Conservation (phyloP, 345 rosid genomes). For the Citrus unshiu region DNA sequence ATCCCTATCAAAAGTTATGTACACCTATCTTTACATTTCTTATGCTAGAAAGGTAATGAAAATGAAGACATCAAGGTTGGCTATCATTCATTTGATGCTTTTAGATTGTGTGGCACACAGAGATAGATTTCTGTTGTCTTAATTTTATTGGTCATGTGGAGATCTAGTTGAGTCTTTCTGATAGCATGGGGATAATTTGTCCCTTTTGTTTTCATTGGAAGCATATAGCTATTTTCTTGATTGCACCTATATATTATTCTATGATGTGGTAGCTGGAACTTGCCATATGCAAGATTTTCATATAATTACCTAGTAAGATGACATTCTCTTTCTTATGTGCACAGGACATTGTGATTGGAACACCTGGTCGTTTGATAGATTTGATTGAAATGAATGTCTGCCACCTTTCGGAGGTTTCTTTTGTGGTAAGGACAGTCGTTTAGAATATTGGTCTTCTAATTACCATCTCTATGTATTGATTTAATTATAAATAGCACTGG, state of each 20-base stretch:
- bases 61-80: not conserved
- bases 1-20: not conserved
- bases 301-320: not conserved
- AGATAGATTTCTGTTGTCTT: not conserved
- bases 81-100: not conserved
- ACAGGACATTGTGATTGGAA: slow-evolving; percentile 89
- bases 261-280: not conserved
- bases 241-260: not conserved
- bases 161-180: not conserved
- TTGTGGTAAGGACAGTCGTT: slow-evolving; percentile 59
- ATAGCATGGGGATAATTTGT: not conserved
- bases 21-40: not conserved
- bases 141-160: not conserved
- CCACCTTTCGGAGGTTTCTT: slow-evolving; percentile 68
- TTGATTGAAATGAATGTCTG: slow-evolving; percentile 74
- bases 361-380: slow-evolving; percentile 98
- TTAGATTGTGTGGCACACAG: not conserved
- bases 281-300: not conserved
- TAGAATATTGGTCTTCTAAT: not conserved
- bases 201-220: not conserved
- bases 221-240: not conserved
- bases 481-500: not conserved
- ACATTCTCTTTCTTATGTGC: not conserved
- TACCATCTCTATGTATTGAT: not conserved
- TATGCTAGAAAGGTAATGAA: not conserved